Conservation (phyloP, 345 rosid genomes). For the Eutrema japonicum region DNA sequence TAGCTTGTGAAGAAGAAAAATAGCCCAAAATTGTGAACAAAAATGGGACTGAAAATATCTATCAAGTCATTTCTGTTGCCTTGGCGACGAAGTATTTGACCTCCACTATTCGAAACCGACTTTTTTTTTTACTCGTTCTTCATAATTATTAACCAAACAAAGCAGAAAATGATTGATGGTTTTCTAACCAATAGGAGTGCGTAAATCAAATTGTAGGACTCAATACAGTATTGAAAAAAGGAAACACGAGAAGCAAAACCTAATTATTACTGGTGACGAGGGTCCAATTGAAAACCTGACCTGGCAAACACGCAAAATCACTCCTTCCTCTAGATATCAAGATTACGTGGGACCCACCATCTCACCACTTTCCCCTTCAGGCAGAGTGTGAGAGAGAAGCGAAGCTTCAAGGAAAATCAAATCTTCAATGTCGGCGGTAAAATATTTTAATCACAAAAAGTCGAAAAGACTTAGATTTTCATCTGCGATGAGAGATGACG, state of each 20-base stretch:
- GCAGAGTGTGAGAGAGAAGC: background rate
- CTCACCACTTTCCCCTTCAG: background rate
- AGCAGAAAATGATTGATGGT: background rate
- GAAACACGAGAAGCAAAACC: background rate
- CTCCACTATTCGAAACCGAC: conserved; percentile 18
- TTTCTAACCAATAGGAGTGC: conserved; percentile 26
- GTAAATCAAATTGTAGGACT: background rate
- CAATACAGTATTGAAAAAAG: background rate
- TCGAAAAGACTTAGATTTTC: background rate
- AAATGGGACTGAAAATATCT: conserved; percentile 23
- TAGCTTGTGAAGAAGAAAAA: background rate
- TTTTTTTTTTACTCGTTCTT: background rate
- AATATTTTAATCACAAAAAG: background rate
- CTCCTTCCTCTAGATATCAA: conserved; percentile 22
- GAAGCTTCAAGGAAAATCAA: conserved; percentile 23
- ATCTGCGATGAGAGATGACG: conserved; percentile 17
- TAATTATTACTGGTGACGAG: too few relatives aligned
- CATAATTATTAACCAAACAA: background rate
- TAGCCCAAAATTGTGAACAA: background rate
- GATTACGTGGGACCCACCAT: conserved; percentile 32
- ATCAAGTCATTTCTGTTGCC: background rate
- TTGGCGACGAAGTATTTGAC: conserved; percentile 26
- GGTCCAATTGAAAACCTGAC: conserved; percentile 25
- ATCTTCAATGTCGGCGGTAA: conserved; percentile 31
- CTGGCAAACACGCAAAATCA: conserved; percentile 37